phyloP scores from a whole-genome alignment of 2,329 filamentous ascomycete species.

The Alternaria triticimaculans region DNA sequence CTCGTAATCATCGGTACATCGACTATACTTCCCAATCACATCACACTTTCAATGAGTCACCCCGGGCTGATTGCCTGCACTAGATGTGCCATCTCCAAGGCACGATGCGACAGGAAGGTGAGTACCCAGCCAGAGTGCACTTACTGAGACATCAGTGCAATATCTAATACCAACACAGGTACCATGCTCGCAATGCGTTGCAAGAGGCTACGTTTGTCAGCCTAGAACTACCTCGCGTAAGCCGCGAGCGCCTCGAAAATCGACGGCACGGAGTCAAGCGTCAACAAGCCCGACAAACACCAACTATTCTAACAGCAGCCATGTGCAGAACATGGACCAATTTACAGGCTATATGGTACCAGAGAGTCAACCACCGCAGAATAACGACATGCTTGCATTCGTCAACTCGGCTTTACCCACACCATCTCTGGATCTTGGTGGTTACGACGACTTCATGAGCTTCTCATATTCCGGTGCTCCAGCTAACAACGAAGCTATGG shows the following conservation, averaged over 20 bases:
- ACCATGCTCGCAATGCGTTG: slow-evolving; percentile 13
- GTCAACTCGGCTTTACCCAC: not conserved
- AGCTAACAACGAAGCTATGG: not conserved
- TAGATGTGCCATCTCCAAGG: slow-evolving; percentile 11
- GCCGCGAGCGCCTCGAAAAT: slow-evolving; percentile 4
- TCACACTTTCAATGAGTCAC: slow-evolving; percentile 1
- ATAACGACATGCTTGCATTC: not conserved
- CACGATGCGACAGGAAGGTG: slow-evolving; percentile 10
- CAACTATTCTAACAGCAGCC: not conserved
- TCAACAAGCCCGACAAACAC: not conserved
- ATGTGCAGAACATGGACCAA: slow-evolving; percentile 1
- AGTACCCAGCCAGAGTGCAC: not conserved
- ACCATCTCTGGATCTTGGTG: not conserved
- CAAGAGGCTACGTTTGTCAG: slow-evolving; percentile 7
- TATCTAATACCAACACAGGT: slow-evolving; percentile 3
- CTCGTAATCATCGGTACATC: not conserved
- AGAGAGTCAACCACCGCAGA: not conserved
- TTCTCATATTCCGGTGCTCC: not conserved
- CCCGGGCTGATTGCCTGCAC: slow-evolving; percentile 10
- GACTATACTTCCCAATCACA: not conserved
- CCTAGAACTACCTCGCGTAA: slow-evolving; percentile 7
- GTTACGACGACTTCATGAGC: slow-evolving; percentile 9
- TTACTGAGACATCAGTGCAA: not conserved
- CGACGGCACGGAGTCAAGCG: not conserved
- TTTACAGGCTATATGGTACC: not conserved